phyloP scores from a whole-genome alignment of 2,329 filamentous ascomycete species.

The Calonectria naviculata region DNA sequence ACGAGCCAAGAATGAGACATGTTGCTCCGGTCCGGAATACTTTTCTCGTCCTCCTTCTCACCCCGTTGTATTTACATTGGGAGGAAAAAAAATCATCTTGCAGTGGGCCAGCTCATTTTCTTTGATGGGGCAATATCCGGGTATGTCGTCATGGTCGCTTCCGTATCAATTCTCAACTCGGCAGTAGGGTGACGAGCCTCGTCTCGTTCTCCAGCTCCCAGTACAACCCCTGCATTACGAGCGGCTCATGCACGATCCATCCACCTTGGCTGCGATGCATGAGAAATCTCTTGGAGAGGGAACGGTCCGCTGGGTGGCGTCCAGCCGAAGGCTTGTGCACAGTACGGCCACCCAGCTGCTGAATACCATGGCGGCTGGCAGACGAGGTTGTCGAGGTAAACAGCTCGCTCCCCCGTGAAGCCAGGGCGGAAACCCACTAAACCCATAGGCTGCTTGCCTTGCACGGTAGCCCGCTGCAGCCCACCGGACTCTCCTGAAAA shows the following conservation, averaged over 20 bases:
- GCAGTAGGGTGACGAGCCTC: background rate
- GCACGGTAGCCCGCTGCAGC: background rate
- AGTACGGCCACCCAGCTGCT: background rate
- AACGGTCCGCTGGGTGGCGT: background rate
- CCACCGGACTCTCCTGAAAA: background rate
- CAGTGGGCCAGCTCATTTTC: conserved; percentile 3
- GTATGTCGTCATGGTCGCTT: background rate
- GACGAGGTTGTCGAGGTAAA: background rate
- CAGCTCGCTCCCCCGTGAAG: background rate
- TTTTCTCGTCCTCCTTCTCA: background rate
- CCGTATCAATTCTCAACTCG: background rate
- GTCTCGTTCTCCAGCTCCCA: background rate
- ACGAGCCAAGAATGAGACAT: background rate
- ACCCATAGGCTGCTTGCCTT: background rate
- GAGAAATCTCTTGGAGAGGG: background rate
- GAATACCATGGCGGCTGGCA: background rate
- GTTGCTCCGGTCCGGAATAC: background rate
- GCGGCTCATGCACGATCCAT: conserved; percentile 14
- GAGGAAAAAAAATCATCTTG: background rate
- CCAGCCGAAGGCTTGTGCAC: background rate
- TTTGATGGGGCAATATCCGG: background rate
- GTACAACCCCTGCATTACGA: background rate
- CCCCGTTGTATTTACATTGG: background rate
- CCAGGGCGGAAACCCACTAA: background rate
- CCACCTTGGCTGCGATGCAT: conserved; percentile 7